These are phyloP conservation scores for Cutaneotrichosporon cyanovorans DNA, from an alignment of 1,284 basidiomycete genomes.

Conservation along the genomic window DNA sequence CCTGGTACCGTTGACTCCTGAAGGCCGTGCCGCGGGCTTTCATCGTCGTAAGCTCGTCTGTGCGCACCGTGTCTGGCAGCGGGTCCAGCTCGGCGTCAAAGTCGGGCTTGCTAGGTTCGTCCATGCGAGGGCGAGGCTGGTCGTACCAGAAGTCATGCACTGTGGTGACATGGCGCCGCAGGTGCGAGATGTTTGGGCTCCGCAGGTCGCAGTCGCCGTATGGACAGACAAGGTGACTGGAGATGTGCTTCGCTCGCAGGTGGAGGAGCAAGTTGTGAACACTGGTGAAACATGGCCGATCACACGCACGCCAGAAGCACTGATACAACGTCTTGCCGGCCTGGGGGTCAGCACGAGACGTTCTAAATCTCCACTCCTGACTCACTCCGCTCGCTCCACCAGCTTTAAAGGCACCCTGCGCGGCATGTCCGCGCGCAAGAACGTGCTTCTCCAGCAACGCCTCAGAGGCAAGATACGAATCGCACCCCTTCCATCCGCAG, in stretches of 20 bases:
- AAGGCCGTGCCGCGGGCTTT: slow-evolving; percentile 13
- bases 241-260: slow-evolving; percentile 28
- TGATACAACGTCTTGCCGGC: slow-evolving; percentile 11
- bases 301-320: slow-evolving; percentile 31
- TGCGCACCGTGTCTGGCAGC: slow-evolving; percentile 14
- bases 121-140: slow-evolving; percentile 16
- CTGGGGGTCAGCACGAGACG: no score
- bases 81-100: background rate
- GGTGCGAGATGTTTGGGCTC: slow-evolving; percentile 25
- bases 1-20: slow-evolving; percentile 8
- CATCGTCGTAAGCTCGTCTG: slow-evolving; percentile 26
- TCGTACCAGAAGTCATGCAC: slow-evolving; percentile 19
- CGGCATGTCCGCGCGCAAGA: background rate
- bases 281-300: slow-evolving; percentile 25
- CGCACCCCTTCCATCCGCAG: slow-evolving; percentile 37
- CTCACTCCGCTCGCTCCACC: no score
- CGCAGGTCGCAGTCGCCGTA: slow-evolving; percentile 24
- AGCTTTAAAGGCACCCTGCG: no score
- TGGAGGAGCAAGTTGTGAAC: slow-evolving; percentile 25
- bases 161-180: slow-evolving; percentile 25
- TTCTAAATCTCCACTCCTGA: no score
- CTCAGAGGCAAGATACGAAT: slow-evolving; percentile 28
- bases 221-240: slow-evolving; percentile 24
- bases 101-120: slow-evolving; percentile 10
- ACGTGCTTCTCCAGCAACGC: slow-evolving; percentile 22